Evolutionary conservation across 768 basidiomycete species (phyloP).

Genomic region (Termitomyces sp.): DNA sequence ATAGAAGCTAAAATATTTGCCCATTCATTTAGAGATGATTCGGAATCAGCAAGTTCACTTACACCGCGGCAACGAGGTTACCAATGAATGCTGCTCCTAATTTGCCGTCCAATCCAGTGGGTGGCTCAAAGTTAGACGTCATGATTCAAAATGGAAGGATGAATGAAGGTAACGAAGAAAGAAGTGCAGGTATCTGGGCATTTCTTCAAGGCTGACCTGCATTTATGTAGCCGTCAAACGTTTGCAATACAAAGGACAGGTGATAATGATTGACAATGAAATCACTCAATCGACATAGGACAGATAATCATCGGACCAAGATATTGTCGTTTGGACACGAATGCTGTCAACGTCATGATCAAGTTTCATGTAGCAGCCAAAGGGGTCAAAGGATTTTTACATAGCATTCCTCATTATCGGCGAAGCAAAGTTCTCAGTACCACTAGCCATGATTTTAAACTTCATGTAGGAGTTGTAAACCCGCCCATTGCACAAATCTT

Average conservation of each 20-base stretch:
- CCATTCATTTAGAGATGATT: background rate
- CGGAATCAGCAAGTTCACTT: background rate
- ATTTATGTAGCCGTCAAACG: background rate
- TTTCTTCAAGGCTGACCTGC: background rate
- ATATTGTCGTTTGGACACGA: background rate
- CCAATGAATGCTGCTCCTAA: background rate
- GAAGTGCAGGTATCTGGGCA: background rate
- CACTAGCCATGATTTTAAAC: background rate
- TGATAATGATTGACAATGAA: background rate
- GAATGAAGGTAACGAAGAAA: background rate
- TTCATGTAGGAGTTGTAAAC: background rate
- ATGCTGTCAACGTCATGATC: background rate
- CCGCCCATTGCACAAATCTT: background rate
- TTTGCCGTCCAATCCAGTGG: background rate
- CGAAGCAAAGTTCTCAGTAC: background rate
- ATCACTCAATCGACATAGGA: constrained; percentile 13
- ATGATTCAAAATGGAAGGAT: background rate
- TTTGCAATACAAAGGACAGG: background rate
- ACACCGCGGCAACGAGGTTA: background rate
- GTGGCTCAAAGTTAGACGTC: background rate
- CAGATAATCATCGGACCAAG: background rate
- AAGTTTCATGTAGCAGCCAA: background rate
- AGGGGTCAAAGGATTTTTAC: background rate
- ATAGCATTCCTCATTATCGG: background rate
- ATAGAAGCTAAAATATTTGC: constrained; percentile 22